Conservation (phyloP, 495 filamentous ascomycete genomes). For the Paragyromitra xinjiangensis region DNA sequence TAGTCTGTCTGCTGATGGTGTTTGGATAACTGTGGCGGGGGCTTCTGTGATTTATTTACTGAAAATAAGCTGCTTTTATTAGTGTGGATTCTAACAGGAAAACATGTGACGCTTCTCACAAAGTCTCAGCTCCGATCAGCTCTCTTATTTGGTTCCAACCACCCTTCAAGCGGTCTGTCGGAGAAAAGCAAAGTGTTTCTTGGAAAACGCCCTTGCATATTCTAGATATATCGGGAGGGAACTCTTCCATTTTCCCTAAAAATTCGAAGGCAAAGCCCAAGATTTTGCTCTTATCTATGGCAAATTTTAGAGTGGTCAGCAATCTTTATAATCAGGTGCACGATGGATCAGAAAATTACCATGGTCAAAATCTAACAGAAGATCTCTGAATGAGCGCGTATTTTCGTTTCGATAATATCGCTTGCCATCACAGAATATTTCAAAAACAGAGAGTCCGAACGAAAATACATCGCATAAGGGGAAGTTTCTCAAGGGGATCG, state of each 20-base stretch:
- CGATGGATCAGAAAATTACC: background rate
- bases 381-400: conserved; percentile 2
- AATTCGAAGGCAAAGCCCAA: background rate
- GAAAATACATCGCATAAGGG: conserved; percentile 13
- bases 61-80: background rate
- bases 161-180: conserved; percentile 1
- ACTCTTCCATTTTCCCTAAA: background rate
- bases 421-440: conserved; percentile 21
- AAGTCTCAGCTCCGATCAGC: conserved; percentile 18
- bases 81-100: background rate
- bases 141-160: conserved; percentile 18
- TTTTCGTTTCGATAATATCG: conserved; percentile 15
- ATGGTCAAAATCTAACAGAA: conserved; percentile 1
- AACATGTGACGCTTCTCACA: conserved; percentile 2
- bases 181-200: conserved; percentile 3
- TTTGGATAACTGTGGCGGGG: background rate
- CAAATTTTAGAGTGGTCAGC: background rate
- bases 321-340: background rate
- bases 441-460: conserved; percentile 19
- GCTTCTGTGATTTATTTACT: background rate
- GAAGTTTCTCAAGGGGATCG: conserved; percentile 1
- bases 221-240: background rate
- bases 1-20: background rate
- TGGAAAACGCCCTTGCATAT: background rate
- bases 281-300: background rate